These are phyloP conservation scores for Candida succiphila DNA, from an alignment of 805 yeast genomes.

Conservation along the genomic window DNA sequence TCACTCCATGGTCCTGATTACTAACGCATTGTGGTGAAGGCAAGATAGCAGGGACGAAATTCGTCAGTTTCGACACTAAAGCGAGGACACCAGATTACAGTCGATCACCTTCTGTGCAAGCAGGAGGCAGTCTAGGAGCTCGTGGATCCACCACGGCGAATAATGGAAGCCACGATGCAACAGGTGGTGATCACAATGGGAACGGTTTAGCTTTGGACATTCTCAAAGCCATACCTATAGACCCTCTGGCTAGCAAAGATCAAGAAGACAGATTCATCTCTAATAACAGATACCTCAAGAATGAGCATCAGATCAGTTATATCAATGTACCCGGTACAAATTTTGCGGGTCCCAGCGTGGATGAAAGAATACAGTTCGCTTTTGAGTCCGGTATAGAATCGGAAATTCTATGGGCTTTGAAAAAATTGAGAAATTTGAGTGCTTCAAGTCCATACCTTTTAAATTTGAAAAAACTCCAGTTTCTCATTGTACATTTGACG, in stretches of 20 bases:
- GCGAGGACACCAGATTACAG: too few species aligned
- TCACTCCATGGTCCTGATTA: too few species aligned
- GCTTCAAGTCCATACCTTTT: constrained; percentile 28
- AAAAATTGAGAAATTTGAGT: constrained; percentile 38
- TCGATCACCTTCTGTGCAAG: too few species aligned
- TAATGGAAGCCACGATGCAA: too few species aligned
- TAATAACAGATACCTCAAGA: constrained; percentile 18
- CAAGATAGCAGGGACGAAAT: too few species aligned
- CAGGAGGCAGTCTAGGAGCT: too few species aligned
- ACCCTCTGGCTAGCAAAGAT: constrained; percentile 20
- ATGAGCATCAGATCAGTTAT: constrained; percentile 20
- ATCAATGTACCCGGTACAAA: constrained; percentile 23
- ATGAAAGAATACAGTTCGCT: constrained; percentile 62
- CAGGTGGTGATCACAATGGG: too few species aligned
- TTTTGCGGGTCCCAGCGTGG: constrained; percentile 48
- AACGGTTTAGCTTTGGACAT: too few species aligned
- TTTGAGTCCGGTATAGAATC: constrained; percentile 51
- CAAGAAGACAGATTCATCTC: constrained; percentile 23
- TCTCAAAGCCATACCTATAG: constrained; percentile 23
- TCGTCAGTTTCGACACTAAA: too few species aligned
- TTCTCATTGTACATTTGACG: constrained; percentile 26
- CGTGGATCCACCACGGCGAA: too few species aligned
- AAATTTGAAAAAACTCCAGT: constrained; percentile 30
- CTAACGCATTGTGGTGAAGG: too few species aligned
- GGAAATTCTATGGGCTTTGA: constrained; percentile 67